A percentile compares a stretch with the other conserved stretches of the same genome.
These are phyloP conservation scores for Comarum palustre DNA, from an alignment of 306 rosid species.

Conservation along the genomic window DNA sequence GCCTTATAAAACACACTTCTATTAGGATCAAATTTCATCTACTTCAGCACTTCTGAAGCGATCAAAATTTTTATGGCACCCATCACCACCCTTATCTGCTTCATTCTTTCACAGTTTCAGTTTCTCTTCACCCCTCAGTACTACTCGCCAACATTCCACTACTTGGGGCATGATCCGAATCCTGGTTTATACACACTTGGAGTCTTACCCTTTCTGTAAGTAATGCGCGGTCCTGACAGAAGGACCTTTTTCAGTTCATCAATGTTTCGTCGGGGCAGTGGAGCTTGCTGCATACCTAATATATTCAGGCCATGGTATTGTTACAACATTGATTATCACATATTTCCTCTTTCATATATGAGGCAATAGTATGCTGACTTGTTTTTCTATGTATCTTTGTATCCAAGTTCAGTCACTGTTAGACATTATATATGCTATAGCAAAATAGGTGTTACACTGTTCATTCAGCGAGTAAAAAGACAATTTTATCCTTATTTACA, in stretches of 20 bases:
- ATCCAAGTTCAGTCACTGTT: not conserved
- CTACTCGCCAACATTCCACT: constrained; percentile 4
- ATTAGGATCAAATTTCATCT: not conserved
- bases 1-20: not conserved
- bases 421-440: too few species aligned
- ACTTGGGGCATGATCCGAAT: not conserved
- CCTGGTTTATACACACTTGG: constrained; percentile 7
- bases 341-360: not conserved
- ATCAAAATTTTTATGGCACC: constrained; percentile 32
- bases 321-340: not conserved
- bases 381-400: not conserved
- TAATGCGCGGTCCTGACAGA: not conserved
- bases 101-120: constrained; percentile 9
- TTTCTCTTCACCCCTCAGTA: constrained; percentile 1
- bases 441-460: too few species aligned
- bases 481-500: too few species aligned
- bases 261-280: not conserved
- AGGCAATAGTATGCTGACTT: not conserved
- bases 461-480: too few species aligned
- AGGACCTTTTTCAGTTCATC: not conserved
- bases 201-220: not conserved
- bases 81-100: constrained; percentile 24
- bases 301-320: not conserved
- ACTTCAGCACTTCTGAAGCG: not conserved
- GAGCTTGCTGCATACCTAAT: not conserved